Base-by-base conservation (phyloP, 23 red algal genomes). In the Gracilaria vermiculophylla region DNA sequence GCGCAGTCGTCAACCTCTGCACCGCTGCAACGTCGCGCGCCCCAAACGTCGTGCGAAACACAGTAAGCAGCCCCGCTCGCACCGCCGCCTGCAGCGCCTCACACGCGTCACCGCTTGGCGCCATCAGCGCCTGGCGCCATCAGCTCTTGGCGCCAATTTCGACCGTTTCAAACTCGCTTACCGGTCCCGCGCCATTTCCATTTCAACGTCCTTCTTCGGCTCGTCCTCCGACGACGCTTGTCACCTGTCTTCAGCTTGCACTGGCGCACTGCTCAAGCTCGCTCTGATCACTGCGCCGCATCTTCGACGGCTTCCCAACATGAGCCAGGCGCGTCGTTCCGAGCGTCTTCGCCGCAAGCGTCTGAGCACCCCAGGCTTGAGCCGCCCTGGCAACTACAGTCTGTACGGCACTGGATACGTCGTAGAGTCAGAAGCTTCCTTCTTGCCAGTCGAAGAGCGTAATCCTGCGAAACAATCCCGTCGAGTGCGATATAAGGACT, bases 331-430 rank as follows among this genome's bases (percentile, higher is more conserved):
- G 54, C 81, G 81, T 73, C 81, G 66, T 20, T 86, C 81, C 31
- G 81, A 70, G 66, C 81, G 81, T 37, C 81, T 86, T 40, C 81
- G 81, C 23, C 62, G 81, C 12, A 86, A 86, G 61, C 81, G 81
- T 29, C 81, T 69, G 17, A 70, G 53, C 25, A 86, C 81, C 0
- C 81, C 81, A 20, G 81, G 81, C 3, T 70, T 86, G 25, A 49
- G 56, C 19, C 81, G 61, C 20, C 61, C 81, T 24, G 81, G 81
- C 32, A 56, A 57, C 28, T 86, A 86, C 32, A 70, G 61, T 53
- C 70, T 89, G 39, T 78, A 89, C 62, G 72, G 72, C 31, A 54
- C 45, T 3, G 72, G 85, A 31, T 89, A 89, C 33, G 85, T 89
- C 72, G 85, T 78, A 1, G 85, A 89, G 41, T 65, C 54, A 24